Base-by-base conservation (phyloP, 148 eudicot species). In the Rhododendron williamsianum region DNA sequence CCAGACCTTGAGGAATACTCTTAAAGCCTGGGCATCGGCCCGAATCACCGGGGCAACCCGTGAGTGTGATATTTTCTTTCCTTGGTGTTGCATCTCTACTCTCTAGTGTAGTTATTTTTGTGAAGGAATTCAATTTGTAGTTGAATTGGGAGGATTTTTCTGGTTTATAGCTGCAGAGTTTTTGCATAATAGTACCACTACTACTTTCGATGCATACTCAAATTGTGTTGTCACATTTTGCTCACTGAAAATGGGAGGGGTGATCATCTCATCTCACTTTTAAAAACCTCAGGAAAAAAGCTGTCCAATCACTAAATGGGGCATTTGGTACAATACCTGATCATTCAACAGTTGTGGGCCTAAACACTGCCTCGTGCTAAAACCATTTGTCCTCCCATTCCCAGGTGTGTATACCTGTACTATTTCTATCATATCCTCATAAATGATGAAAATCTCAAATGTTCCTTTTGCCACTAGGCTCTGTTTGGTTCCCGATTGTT, bases 21-120 rank as follows among this genome's bases (percentile, higher is more conserved):
- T 48, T 0, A 48, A 9, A 48, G 0, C 0, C 11, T 48, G 3
- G 12, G 0, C 0, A 48, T 48, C 51, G 0, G 12, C 0, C 12
- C 11, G 2, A 48, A 48, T 0, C 3, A 48, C 45, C 0, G 1
- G 45, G 0, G 12, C 51, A 48, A 48, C 51, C 3, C 51, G 0
- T 48, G 12, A 2, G 49, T 8, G 49, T 9, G 51, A 9, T 48
- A 48, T 48, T 48, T 48, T 10, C 54, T 51, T 51, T 12, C 4
- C 4, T 51, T 12, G 0, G 54, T 51, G 54, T 51, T 12, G 15
- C 54, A 51, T 12, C 13, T 51, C 15, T 51, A 51, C 54, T 51
- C 13, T 51, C 15, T 51, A 12, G 11, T 3, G 4, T 51, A 12
- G 16, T 51, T 51, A 51, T 51, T 51, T 51, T 51, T 51, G 54